Percentiles rank a stretch among this genome's conserved stretches.
phyloP scores from a whole-genome alignment of 2,329 filamentous ascomycete genomes.

The Colletotrichum sansevieriae region DNA sequence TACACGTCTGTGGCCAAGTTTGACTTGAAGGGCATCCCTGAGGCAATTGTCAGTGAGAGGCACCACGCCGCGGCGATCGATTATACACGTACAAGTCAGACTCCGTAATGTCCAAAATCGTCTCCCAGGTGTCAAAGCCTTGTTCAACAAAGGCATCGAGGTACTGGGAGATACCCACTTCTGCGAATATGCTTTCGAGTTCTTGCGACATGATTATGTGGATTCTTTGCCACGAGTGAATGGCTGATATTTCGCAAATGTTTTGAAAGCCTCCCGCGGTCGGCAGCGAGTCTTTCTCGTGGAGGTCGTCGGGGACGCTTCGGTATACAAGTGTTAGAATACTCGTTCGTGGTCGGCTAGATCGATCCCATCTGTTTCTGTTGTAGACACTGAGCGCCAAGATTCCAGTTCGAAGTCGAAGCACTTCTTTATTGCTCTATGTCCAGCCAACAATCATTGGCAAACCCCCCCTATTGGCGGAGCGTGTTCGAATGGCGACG shows the following conservation, averaged over 20 bases:
- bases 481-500: neutral
- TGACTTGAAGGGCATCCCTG: constrained; percentile 80
- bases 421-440: constrained; percentile 15
- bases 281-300: constrained; percentile 1
- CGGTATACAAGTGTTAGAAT: neutral
- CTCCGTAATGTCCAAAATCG: constrained; percentile 85
- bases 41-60: neutral
- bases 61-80: neutral
- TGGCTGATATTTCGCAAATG: too few species aligned
- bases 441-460: constrained; percentile 17
- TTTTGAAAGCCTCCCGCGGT: neutral
- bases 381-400: constrained; percentile 2
- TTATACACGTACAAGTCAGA: constrained; percentile 76
- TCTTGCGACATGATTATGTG: constrained; percentile 63
- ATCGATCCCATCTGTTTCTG: constrained; percentile 24
- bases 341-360: constrained; percentile 5
- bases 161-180: constrained; percentile 85
- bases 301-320: neutral
- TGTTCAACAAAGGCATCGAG: constrained; percentile 79
- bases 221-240: too few species aligned
- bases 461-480: neutral
- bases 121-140: constrained; percentile 89
- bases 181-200: constrained; percentile 75
- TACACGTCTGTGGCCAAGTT: constrained; percentile 85
- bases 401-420: constrained; percentile 30